phyloP scores from a whole-genome alignment of 441 rosid genomes.

The Euphorbia celastroides region DNA sequence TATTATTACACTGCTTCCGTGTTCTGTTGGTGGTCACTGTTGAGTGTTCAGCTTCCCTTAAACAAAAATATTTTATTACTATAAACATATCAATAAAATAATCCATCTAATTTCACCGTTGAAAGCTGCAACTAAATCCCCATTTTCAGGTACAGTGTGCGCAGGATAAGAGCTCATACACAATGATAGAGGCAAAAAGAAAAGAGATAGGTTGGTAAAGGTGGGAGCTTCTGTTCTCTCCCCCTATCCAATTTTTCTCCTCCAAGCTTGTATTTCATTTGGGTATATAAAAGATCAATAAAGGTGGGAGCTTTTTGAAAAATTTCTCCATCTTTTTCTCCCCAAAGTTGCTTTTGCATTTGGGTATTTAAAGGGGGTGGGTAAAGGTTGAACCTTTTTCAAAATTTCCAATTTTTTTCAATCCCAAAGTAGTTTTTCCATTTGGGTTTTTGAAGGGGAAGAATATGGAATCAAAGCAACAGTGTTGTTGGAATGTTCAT shows the following conservation, averaged over 20 bases:
- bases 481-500: slow-evolving; percentile 31
- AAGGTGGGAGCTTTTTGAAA: background rate
- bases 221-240: slow-evolving; percentile 11
- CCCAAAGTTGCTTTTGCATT: too few relatives aligned
- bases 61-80: slow-evolving; percentile 12
- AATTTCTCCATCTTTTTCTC: background rate
- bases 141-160: slow-evolving; percentile 58
- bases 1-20: slow-evolving; percentile 49
- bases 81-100: background rate
- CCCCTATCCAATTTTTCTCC: too few relatives aligned
- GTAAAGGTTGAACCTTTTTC: too few relatives aligned
- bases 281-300: too few relatives aligned
- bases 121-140: slow-evolving; percentile 90
- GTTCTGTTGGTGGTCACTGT: slow-evolving; percentile 42
- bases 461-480: slow-evolving; percentile 11
- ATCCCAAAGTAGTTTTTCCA: background rate
- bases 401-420: slow-evolving; percentile 1
- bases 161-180: slow-evolving; percentile 54
- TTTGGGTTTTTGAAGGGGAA: background rate
- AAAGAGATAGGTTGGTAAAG: background rate
- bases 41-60: slow-evolving; percentile 29
- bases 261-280: too few relatives aligned
- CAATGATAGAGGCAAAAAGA: slow-evolving; percentile 2
- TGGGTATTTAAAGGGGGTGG: too few relatives aligned
- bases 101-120: slow-evolving; percentile 25